phyloP scores from a whole-genome alignment of 805 yeast species.

The Lachancea mirantina region DNA sequence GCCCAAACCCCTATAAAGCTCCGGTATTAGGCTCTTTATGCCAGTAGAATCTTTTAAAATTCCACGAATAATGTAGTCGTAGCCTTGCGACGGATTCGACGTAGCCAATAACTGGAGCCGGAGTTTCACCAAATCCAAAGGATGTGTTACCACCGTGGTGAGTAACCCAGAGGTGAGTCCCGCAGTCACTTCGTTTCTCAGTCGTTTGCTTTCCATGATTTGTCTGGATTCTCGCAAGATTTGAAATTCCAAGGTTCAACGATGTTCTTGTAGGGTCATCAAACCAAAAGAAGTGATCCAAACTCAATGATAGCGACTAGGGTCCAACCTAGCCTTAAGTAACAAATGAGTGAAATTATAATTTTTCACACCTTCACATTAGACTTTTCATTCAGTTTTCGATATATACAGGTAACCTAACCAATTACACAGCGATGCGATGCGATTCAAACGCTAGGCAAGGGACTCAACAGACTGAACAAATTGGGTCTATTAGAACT shows the following conservation, averaged over 20 bases:
- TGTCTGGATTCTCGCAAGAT: too few species aligned
- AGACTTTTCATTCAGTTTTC: constrained; percentile 4
- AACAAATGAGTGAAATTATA: too few species aligned
- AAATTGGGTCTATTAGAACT: constrained; percentile 80
- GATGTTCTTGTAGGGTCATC: too few species aligned
- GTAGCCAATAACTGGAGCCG: constrained; percentile 60
- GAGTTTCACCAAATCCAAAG: constrained; percentile 78
- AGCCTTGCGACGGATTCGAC: constrained; percentile 21
- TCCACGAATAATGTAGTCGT: constrained; percentile 24
- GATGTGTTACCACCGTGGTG: constrained; percentile 80
- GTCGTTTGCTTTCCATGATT: too few species aligned
- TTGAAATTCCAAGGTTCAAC: too few species aligned
- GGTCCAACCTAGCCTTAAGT: too few species aligned
- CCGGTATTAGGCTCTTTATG: constrained; percentile 18
- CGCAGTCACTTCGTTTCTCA: constrained; percentile 51
- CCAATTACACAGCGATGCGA: constrained; percentile 1
- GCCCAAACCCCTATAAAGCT: constrained; percentile 64
- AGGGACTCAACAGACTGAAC: constrained; percentile 38
- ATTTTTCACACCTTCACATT: too few species aligned
- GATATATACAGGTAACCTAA: constrained; percentile 8
- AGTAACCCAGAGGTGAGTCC: constrained; percentile 77
- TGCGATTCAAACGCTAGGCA: constrained; percentile 27
- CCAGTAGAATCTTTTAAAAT: constrained; percentile 11
- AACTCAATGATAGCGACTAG: too few species aligned
- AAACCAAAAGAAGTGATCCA: too few species aligned